Evolutionary conservation across 345 rosid species (phyloP).

Genomic region (Lenwebbia sp.): DNA sequence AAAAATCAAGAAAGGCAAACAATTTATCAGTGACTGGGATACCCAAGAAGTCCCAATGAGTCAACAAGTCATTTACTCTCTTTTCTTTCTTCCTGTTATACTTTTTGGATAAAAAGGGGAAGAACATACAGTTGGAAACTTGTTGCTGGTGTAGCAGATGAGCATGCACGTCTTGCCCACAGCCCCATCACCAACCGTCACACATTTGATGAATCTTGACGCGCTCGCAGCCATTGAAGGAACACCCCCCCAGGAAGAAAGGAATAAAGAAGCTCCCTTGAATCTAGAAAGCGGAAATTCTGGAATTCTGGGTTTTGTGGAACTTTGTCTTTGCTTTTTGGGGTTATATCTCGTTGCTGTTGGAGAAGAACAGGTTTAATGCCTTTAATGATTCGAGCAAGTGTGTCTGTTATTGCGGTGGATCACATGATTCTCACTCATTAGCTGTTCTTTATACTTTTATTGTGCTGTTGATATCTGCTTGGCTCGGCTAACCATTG

Average conservation of each 20-base stretch:
- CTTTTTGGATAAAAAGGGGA: not conserved
- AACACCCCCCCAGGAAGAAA: not conserved
- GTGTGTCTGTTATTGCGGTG: slow-evolving; percentile 15
- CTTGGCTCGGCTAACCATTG: not conserved
- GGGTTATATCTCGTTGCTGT: not conserved
- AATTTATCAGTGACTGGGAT: not conserved
- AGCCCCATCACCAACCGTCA: slow-evolving; percentile 81
- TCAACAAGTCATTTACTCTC: not conserved
- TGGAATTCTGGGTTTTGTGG: not conserved
- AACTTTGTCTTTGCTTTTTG: not conserved
- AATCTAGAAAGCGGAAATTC: not conserved
- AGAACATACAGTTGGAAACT: slow-evolving; percentile 65
- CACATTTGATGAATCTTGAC: slow-evolving; percentile 76
- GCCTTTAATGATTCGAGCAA: not conserved
- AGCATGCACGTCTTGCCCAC: slow-evolving; percentile 86
- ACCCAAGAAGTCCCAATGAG: not conserved
- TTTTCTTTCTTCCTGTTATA: not conserved
- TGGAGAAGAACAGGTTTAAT: not conserved
- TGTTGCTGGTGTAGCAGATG: slow-evolving; percentile 78
- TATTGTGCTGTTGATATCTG: not conserved
- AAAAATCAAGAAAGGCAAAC: slow-evolving; percentile 16
- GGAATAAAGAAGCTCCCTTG: not conserved
- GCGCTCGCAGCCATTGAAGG: slow-evolving; percentile 53
- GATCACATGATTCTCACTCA: slow-evolving; percentile 71
- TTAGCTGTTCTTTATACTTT: not conserved